Evolutionary conservation across 2,329 filamentous ascomycete species (phyloP), one percentile per base, ranked within the genome.

Genomic region (Rhinocladiella similis): DNA sequence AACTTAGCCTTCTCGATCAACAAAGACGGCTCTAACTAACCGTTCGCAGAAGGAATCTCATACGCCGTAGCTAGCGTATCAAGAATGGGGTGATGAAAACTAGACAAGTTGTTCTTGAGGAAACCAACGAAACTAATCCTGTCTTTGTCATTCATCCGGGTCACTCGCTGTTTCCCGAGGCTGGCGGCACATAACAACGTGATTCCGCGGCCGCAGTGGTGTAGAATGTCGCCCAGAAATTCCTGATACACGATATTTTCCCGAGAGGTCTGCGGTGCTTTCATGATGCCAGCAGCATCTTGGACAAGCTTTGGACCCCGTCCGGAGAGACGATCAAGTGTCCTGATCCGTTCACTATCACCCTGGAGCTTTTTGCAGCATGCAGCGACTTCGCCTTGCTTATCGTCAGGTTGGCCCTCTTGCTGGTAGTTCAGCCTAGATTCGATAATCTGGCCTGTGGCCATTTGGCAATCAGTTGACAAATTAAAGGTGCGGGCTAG

Each of bases 181-280:
- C 42, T 12, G 42, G 42, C 42, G 42, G 42, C 42, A 46, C 42
- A 46, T 12, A 46, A 12, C 42, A 46, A 46, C 42, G 42, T 46
- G 3, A 46, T 22, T 46, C 42, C 42, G 14, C 42, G 3, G 14
- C 42, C 42, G 42, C 42, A 46, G 19, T 46, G 14, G 18, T 46
- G 42, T 46, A 12, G 3, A 22, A 46, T 22, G 19, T 46, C 42
- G 42, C 42, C 14, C 42, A 46, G 19, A 46, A 46, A 46, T 46
- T 46, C 42, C 42, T 46, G 42, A 12, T 46, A 46, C 14, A 46
- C 42, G 42, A 3, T 16, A 22, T 46, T 46, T 16, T 46, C 42
- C 14, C 42, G 42, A 22, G 14, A 16, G 3, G 3, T 3, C 42
- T 46, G 3, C 19, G 42, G 3, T 46, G 42, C 19, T 22, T 3